phyloP scores from a whole-genome alignment of 2,329 filamentous ascomycete genomes.

The Alternaria sp. region DNA sequence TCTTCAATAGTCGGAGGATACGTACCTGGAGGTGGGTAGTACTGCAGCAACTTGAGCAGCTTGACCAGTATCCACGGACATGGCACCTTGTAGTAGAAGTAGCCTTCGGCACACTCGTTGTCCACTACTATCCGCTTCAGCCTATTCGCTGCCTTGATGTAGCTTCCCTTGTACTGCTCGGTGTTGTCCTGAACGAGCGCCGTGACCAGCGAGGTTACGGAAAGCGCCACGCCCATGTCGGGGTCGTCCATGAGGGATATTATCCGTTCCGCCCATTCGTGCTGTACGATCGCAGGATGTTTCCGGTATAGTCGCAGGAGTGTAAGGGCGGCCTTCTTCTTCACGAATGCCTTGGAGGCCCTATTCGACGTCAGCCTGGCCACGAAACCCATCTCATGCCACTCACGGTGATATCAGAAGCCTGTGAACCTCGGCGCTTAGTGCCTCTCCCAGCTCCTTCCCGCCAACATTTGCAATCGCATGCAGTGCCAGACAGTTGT shows the following conservation, averaged over 20 bases:
- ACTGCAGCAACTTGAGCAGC: slow-evolving; percentile 87
- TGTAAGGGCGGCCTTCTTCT: slow-evolving; percentile 97
- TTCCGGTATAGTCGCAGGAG: slow-evolving; percentile 93
- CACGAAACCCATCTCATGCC: neutral
- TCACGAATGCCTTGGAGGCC: slow-evolving; percentile 94
- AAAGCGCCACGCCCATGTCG: slow-evolving; percentile 92
- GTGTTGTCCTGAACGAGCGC: slow-evolving; percentile 89
- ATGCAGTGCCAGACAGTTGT: slow-evolving; percentile 95
- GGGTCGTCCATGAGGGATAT: slow-evolving; percentile 98
- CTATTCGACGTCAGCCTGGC: slow-evolving; percentile 48
- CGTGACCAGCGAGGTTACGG: slow-evolving; percentile 95
- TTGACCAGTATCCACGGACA: slow-evolving; percentile 99
- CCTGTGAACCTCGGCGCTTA: slow-evolving; percentile 90
- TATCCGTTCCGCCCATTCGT: slow-evolving; percentile 96
- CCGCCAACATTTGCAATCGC: slow-evolving; percentile 98
- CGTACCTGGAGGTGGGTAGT: slow-evolving; percentile 89
- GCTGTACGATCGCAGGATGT: slow-evolving; percentile 89
- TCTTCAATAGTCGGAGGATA: neutral
- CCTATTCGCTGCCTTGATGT: slow-evolving; percentile 88
- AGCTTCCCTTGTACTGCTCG: slow-evolving; percentile 93
- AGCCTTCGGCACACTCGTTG: slow-evolving; percentile 86
- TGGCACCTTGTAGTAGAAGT: slow-evolving; percentile 99
- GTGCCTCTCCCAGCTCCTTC: slow-evolving; percentile 93
- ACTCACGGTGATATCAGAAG: slow-evolving; percentile 91
- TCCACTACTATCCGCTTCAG: slow-evolving; percentile 91